A percentile compares a stretch with the other conserved stretches of the same genome.
These are phyloP conservation scores for Pyrenophora tritici-repentis DNA, from an alignment of 2,329 filamentous ascomycete genomes.

Conservation along the genomic window DNA sequence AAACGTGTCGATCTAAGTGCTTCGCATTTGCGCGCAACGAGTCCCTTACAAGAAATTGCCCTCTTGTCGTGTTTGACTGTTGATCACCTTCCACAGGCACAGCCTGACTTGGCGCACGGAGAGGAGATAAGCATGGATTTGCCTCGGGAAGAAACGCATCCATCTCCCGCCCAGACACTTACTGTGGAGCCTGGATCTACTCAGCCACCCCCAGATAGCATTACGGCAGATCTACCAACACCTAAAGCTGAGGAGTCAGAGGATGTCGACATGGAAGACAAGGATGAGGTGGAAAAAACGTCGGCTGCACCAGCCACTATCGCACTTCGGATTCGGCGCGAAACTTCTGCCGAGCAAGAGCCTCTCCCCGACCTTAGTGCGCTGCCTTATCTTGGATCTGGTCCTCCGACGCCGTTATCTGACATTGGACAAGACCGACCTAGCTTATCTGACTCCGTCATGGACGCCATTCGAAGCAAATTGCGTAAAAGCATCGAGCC, in stretches of 20 bases:
- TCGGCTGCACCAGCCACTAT: conserved; percentile 41
- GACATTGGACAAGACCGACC: conserved; percentile 49
- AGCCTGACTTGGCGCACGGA: conserved; percentile 8
- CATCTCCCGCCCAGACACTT: conserved; percentile 2
- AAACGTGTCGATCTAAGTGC: conserved; percentile 52
- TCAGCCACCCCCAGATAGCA: conserved; percentile 22
- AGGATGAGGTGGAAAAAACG: conserved; percentile 26
- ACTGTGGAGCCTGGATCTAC: conserved; percentile 7
- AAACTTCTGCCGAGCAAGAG: conserved; percentile 41
- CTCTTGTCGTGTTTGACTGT: conserved; percentile 47
- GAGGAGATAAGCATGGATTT: conserved; percentile 28
- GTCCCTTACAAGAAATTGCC: conserved; percentile 52
- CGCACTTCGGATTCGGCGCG: conserved; percentile 37
- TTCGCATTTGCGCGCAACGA: conserved; percentile 50
- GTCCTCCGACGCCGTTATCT: conserved; percentile 51
- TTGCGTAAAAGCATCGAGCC: conserved; percentile 43
- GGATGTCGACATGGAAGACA: conserved; percentile 36
- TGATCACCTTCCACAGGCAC: conserved; percentile 32
- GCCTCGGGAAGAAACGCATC: conserved; percentile 19
- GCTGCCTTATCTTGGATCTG: conserved; percentile 54
- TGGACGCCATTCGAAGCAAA: conserved; percentile 43
- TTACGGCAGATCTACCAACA: conserved; percentile 37
- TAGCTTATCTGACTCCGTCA: conserved; percentile 41
- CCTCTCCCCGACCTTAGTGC: conserved; percentile 49
- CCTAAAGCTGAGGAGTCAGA: conserved; percentile 44